phyloP scores from a whole-genome alignment of 2,329 filamentous ascomycete genomes.

The Aspergillus vadensis region DNA sequence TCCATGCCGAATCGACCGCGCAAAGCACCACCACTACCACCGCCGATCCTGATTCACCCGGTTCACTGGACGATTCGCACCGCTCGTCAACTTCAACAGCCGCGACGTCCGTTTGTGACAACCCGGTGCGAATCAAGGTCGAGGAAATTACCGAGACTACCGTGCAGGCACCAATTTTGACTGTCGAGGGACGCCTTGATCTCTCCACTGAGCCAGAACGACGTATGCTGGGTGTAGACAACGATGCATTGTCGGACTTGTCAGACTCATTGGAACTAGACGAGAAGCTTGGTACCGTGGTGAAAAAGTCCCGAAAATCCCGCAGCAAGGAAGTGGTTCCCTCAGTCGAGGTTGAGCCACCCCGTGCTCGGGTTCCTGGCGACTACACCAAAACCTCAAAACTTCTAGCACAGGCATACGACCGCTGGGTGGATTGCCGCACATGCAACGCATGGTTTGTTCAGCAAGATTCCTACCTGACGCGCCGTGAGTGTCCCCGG shows the following conservation, averaged over 20 bases:
- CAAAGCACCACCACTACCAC: conserved; percentile 17
- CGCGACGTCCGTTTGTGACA: conserved; percentile 40
- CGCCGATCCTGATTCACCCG: conserved; percentile 30
- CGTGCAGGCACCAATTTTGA: conserved; percentile 1
- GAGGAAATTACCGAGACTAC: conserved; percentile 20
- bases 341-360: conserved; percentile 42
- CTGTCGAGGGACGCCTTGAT: neutral
- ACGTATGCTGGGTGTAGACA: conserved; percentile 21
- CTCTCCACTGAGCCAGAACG: conserved; percentile 15
- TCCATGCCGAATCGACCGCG: conserved; percentile 8
- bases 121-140: conserved; percentile 21
- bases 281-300: conserved; percentile 26
- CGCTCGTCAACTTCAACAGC: conserved; percentile 38
- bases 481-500: conserved; percentile 79
- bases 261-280: conserved; percentile 33
- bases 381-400: conserved; percentile 82
- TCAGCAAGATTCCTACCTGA: conserved; percentile 84
- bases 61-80: conserved; percentile 34
- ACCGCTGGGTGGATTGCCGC: conserved; percentile 84
- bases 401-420: conserved; percentile 73
- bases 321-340: conserved; percentile 34
- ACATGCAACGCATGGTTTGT: conserved; percentile 83
- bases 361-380: conserved; percentile 60
- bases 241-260: conserved; percentile 28
- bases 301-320: conserved; percentile 24